A percentile compares a stretch with the other conserved stretches of the same genome.
Conservation (phyloP, 768 basidiomycete genomes). For the Pholiota microspora region DNA sequence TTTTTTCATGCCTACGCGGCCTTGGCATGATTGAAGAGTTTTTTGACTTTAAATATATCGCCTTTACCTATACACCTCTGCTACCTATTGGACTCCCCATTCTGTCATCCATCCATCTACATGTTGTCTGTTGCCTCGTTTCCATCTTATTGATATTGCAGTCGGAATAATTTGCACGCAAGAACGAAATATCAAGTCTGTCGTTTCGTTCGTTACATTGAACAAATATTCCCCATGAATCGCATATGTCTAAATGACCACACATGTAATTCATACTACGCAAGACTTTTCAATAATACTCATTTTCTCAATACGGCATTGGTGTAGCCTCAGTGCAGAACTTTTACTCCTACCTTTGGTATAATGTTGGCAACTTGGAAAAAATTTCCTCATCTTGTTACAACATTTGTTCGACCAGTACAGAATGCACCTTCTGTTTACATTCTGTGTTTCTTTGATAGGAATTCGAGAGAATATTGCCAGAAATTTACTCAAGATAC, state of each 20-base stretch:
- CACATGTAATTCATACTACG: conserved; percentile 5
- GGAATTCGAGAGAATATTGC: too few species aligned
- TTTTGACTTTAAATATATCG: conserved; percentile 30
- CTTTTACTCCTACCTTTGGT: too few species aligned
- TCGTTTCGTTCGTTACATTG: conserved; percentile 6
- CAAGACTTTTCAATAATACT: conserved; percentile 7
- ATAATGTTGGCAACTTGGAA: too few species aligned
- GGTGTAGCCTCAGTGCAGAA: too few species aligned
- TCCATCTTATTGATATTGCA: conserved; percentile 17
- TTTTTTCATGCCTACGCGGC: conserved; percentile 12
- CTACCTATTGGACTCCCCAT: conserved; percentile 30
- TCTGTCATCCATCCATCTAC: conserved; percentile 18
- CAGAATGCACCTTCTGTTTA: too few species aligned
- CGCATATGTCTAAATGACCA: conserved; percentile 6
- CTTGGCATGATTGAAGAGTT: conserved; percentile 10
- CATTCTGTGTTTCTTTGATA: too few species aligned
- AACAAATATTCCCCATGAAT: conserved; percentile 7
- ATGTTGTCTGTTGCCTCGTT: conserved; percentile 22
- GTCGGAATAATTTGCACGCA: conserved; percentile 6
- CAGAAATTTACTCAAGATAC: too few species aligned
- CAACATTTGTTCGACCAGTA: too few species aligned
- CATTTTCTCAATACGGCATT: too few species aligned
- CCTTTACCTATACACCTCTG: conserved; percentile 34
- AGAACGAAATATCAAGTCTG: conserved; percentile 6
- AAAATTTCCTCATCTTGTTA: too few species aligned